Evolutionary conservation across 345 rosid species (phyloP), one percentile per base, ranked within the genome.

Genomic region (Dipteronia sinensis): DNA sequence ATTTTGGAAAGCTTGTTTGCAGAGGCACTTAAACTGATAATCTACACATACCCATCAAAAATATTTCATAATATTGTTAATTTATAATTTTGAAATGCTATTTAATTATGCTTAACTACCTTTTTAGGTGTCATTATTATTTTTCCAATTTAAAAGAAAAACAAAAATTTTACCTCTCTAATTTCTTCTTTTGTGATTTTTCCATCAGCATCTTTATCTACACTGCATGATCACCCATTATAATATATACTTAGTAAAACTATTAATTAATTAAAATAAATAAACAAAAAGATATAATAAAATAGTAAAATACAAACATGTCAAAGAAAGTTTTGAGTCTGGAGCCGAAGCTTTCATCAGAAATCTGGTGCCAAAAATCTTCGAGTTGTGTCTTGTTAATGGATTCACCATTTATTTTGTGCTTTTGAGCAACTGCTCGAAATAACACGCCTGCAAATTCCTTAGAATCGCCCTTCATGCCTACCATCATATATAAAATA

Each of bases 291-390:
- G 7, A 53, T 4, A 16, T 2, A 5, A 31, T 20, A 31, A 53
- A 17, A 5, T 2, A 5, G 34, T 20, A 31, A 8, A 4, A 44
- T 59, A 59, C 64, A 9, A n/a, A 94, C 98, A 94, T 94, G 94
- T 90, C 97, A 77, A 94, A 94, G 85, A 93, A 94, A 65, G 85
- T 89, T 78, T 91, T 94, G 46, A 94, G 98, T 84, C 94, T 87
- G 49, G 98, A 86, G 67, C 91, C 98, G 61, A 94, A 94, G 82
- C 97, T 94, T 69, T 93, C 97, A 61, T 93, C 94, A 55, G 93
- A 80, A 27, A 94, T 84, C 25, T 93, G 93, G 17, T 91, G 95
- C 98, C 97, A 93, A 67, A 94, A 93, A 46, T 77, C 65, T 68
- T 82, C 83, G 34, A 94, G 95, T 83, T 90, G 94, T 1, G 55